phyloP scores from a whole-genome alignment of 1,284 basidiomycete genomes.

The Pseudozyma pruni region DNA sequence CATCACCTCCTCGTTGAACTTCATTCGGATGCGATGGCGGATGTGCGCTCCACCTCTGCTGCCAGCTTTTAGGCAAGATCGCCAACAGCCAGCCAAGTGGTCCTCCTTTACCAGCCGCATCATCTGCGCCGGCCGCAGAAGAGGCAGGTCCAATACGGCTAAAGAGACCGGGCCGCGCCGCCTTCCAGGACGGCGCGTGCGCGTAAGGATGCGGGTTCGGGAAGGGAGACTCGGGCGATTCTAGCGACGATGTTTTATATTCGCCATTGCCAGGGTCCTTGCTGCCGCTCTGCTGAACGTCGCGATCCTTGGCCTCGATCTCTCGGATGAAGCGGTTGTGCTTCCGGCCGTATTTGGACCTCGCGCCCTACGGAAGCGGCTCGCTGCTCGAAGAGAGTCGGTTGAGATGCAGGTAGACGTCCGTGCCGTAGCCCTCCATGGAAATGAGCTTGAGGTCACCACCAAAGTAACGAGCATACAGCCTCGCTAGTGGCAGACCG shows the following conservation, averaged over 20 bases:
- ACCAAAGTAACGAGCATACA: constrained; percentile 91
- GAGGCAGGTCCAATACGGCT: constrained; percentile 51
- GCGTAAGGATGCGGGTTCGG: constrained; percentile 13
- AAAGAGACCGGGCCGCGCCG: constrained; percentile 5
- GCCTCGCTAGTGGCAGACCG: constrained; percentile 86
- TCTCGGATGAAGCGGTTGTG: constrained; percentile 45
- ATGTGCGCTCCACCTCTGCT: constrained; percentile 17
- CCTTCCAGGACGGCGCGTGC: constrained; percentile 10
- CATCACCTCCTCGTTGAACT: neutral
- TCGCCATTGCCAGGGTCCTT: too few relatives aligned
- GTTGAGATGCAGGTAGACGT: constrained; percentile 87
- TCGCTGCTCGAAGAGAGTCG: constrained; percentile 72
- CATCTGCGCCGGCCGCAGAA: constrained; percentile 1
- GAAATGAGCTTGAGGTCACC: constrained; percentile 95
- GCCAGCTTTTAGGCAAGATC: constrained; percentile 41
- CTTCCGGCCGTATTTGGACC: constrained; percentile 55
- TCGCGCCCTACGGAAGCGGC: constrained; percentile 68
- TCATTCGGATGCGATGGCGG: neutral
- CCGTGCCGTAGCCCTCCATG: constrained; percentile 81
- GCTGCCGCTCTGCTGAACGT: neutral
- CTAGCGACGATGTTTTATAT: too few relatives aligned
- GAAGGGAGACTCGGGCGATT: constrained; percentile 19
- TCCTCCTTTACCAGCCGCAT: constrained; percentile 8
- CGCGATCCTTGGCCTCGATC: constrained; percentile 42
- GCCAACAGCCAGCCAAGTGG: constrained; percentile 19